Percentiles rank a stretch among this genome's conserved stretches.
Conservation (phyloP, 1,284 basidiomycete species). For the Trichosporon ovoides region DNA sequence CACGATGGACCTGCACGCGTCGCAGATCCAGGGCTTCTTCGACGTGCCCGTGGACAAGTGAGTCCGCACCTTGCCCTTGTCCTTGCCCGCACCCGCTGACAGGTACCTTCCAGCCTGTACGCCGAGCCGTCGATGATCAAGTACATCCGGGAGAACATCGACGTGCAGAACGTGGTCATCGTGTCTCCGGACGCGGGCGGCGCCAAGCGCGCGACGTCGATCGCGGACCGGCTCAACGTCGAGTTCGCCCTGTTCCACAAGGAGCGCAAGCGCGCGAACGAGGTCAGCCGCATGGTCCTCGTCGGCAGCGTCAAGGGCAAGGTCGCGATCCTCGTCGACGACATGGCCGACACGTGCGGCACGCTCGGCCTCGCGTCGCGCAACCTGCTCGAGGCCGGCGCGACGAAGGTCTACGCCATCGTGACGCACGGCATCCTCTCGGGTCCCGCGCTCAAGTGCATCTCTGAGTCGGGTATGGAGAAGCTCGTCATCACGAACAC, state of each 20-base stretch:
- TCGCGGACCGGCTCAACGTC: slow-evolving; percentile 92
- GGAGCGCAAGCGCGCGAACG: slow-evolving; percentile 98
- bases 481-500: slow-evolving; percentile 99
- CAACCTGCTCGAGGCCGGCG: slow-evolving; percentile 86
- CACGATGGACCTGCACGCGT: slow-evolving; percentile 98
- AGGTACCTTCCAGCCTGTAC: slow-evolving; percentile 59
- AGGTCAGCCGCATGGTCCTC: slow-evolving; percentile 97
- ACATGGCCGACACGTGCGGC: slow-evolving; percentile 99
- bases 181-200: slow-evolving; percentile 98
- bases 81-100: not conserved
- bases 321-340: slow-evolving; percentile 95
- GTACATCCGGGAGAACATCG: slow-evolving; percentile 89
- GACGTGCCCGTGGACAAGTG: slow-evolving; percentile 99
- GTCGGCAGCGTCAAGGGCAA: slow-evolving; percentile 93
- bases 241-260: slow-evolving; percentile 99
- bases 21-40: slow-evolving; percentile 99
- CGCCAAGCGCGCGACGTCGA: slow-evolving; percentile 95
- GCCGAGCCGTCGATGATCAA: slow-evolving; percentile 95
- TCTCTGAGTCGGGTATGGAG: slow-evolving; percentile 73
- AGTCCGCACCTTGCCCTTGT: slow-evolving; percentile 48
- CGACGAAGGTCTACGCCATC: slow-evolving; percentile 77
- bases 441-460: slow-evolving; percentile 71
- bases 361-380: slow-evolving; percentile 89
- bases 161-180: slow-evolving; percentile 82
- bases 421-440: slow-evolving; percentile 97